Conservation (phyloP, 495 filamentous ascomycete genomes). For the Tuber umbilicatum region DNA sequence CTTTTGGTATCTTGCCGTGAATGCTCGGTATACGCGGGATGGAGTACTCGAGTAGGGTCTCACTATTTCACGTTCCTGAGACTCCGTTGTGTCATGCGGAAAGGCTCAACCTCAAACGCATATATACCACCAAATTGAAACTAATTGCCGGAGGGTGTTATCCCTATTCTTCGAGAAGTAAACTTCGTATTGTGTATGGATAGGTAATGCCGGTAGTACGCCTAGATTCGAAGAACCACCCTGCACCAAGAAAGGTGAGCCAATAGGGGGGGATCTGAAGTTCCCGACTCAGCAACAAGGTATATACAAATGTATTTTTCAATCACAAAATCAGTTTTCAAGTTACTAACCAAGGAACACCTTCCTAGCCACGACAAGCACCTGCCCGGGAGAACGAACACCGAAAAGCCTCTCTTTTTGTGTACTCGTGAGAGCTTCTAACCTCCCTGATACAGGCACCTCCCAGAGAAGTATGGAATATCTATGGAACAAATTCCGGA, state of each 20-base stretch:
- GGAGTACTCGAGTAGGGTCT: not conserved
- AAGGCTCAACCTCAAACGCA: not conserved
- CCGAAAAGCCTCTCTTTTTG: too few relatives aligned
- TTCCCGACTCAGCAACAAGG: too few relatives aligned
- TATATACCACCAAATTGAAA: not conserved
- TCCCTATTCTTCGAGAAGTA: not conserved
- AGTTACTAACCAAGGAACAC: too few relatives aligned
- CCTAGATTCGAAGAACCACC: not conserved
- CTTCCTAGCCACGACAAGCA: too few relatives aligned
- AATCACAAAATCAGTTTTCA: too few relatives aligned
- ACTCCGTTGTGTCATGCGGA: not conserved
- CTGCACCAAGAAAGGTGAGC: not conserved
- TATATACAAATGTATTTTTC: too few relatives aligned
- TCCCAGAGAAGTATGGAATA: not conserved
- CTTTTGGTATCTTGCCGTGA: too few relatives aligned
- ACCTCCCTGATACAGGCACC: not conserved
- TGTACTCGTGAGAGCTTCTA: too few relatives aligned
- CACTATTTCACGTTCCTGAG: not conserved
- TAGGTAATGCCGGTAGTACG: not conserved
- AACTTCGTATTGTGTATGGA: not conserved
- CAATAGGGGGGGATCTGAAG: not conserved
- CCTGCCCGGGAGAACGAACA: too few relatives aligned
- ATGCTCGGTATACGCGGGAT: not conserved
- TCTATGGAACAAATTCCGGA: not conserved
- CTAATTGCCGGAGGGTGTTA: not conserved